Evolutionary conservation across 2,329 filamentous ascomycete species (phyloP).

Genomic region (Ceratocystis papillata): DNA sequence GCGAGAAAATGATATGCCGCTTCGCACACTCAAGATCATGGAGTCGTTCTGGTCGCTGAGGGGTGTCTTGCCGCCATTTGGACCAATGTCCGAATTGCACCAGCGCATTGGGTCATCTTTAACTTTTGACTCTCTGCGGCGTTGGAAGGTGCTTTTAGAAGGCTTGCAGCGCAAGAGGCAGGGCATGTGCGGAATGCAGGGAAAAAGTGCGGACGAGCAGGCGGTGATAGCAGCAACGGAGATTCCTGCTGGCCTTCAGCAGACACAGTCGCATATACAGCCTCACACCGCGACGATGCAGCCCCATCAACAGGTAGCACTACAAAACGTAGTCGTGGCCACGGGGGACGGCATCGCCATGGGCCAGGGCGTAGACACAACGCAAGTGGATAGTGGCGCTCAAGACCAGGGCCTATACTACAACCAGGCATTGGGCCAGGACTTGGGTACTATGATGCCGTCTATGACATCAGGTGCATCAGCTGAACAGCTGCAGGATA

Average conservation of each 20-base stretch:
- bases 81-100: constrained; percentile 35
- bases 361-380: background rate
- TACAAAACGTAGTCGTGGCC: background rate
- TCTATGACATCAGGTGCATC: constrained; percentile 26
- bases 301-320: background rate
- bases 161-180: constrained; percentile 31
- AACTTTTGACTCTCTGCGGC: constrained; percentile 40
- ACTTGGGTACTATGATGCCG: background rate
- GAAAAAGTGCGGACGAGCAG: background rate
- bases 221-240: constrained; percentile 14
- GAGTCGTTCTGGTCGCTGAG: constrained; percentile 41
- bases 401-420: background rate
- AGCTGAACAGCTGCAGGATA: constrained; percentile 34
- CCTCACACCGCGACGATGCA: background rate
- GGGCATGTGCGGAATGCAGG: background rate
- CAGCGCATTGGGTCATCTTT: constrained; percentile 41
- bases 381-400: background rate
- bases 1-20: constrained; percentile 40
- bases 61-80: constrained; percentile 33
- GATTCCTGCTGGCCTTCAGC: background rate
- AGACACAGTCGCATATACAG: background rate
- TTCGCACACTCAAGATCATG: constrained; percentile 38
- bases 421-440: background rate
- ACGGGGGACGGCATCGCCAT: background rate
- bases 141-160: constrained; percentile 38